phyloP scores from a whole-genome alignment of 2,329 filamentous ascomycete species.

The Arthrobotrys conoides region DNA sequence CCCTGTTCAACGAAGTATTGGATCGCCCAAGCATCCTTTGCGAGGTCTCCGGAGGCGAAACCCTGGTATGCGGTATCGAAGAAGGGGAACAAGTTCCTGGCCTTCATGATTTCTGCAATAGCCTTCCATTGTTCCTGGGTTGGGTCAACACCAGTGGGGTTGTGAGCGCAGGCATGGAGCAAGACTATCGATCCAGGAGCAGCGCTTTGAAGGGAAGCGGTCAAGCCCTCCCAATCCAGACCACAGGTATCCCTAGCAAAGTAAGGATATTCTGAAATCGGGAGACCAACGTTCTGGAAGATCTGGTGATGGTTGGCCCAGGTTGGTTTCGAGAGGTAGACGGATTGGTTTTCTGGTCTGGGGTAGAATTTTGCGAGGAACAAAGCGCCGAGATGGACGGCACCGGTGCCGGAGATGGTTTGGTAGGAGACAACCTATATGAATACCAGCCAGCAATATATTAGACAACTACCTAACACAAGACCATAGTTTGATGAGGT shows the following conservation, averaged over 20 bases:
- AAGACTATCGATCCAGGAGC: constrained; percentile 90
- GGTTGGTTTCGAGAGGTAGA: constrained; percentile 95
- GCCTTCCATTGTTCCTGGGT: constrained; percentile 91
- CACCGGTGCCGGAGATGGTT: constrained; percentile 97
- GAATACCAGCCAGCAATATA: neutral
- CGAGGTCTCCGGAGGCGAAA: constrained; percentile 91
- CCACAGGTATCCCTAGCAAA: constrained; percentile 99
- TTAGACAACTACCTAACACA: neutral
- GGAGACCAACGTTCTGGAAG: constrained; percentile 91
- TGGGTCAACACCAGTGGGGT: constrained; percentile 96
- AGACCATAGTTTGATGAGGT: too few species aligned
- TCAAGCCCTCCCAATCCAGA: constrained; percentile 94
- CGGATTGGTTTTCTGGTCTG: constrained; percentile 80
- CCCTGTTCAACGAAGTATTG: constrained; percentile 94
- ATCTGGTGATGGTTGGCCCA: constrained; percentile 99
- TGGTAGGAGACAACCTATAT: constrained; percentile 88
- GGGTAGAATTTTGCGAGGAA: constrained; percentile 95
- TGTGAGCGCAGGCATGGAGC: constrained; percentile 97
- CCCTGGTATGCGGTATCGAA: constrained; percentile 99
- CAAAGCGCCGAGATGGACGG: constrained; percentile 91
- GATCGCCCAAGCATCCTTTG: constrained; percentile 93
- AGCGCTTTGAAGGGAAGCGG: constrained; percentile 89
- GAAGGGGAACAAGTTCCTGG: constrained; percentile 90
- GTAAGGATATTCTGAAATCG: constrained; percentile 96
- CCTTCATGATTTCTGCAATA: constrained; percentile 89